A percentile compares a stretch with the other conserved stretches of the same genome.
Conservation (phyloP, 1,284 basidiomycete species). For the Tylopilus sp. region DNA sequence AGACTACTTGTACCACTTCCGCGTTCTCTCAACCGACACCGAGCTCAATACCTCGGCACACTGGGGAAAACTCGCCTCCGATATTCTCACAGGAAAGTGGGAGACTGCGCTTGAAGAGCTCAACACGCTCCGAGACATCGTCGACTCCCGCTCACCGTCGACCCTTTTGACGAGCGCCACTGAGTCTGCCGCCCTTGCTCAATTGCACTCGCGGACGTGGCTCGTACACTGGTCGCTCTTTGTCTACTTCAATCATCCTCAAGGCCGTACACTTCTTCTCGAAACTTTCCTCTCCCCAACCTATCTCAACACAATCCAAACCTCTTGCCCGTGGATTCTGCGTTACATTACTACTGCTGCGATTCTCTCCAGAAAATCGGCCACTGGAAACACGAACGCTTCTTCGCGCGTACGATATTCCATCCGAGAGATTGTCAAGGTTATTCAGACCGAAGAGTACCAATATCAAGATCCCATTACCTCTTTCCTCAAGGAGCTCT, state of each 20-base stretch:
- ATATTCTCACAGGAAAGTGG: slow-evolving; percentile 95
- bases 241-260: slow-evolving; percentile 96
- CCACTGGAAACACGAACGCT: slow-evolving; percentile 47
- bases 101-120: slow-evolving; percentile 92
- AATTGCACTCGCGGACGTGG: slow-evolving; percentile 95
- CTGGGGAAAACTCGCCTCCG: slow-evolving; percentile 97
- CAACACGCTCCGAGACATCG: slow-evolving; percentile 86
- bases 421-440: slow-evolving; percentile 84
- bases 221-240: slow-evolving; percentile 97
- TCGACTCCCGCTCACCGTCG: slow-evolving; percentile 73
- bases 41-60: slow-evolving; percentile 92
- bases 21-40: slow-evolving; percentile 90
- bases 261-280: slow-evolving; percentile 89
- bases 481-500: slow-evolving; percentile 89
- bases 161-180: slow-evolving; percentile 47
- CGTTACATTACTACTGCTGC: slow-evolving; percentile 94
- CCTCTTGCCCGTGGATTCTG: slow-evolving; percentile 91
- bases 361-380: slow-evolving; percentile 82
- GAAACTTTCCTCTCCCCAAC: slow-evolving; percentile 95
- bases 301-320: slow-evolving; percentile 98
- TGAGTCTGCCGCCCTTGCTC: slow-evolving; percentile 65
- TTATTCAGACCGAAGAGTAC: slow-evolving; percentile 91
- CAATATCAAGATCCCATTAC: slow-evolving; percentile 95
- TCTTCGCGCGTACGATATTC: slow-evolving; percentile 77
- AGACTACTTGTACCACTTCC: slow-evolving; percentile 98